Conservation (phyloP, 1,139 yeast genomes). For the Citeromyces hawaiiensis region DNA sequence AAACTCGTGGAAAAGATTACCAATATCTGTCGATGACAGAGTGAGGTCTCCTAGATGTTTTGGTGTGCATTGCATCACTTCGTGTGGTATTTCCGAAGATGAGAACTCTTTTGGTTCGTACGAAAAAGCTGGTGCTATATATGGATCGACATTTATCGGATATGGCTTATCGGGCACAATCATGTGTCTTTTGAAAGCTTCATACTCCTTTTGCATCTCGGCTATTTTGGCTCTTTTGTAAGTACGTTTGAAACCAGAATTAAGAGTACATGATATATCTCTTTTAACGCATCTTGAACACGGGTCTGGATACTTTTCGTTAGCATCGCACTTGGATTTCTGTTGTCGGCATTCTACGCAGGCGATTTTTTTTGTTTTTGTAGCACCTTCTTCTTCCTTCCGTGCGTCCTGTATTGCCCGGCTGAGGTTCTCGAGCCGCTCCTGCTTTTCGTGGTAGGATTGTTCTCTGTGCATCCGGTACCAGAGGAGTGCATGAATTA, state of each 20-base stretch:
- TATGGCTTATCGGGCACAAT: conserved; percentile 4
- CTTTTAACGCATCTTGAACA: conserved; percentile 73
- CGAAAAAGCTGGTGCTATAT: conserved; percentile 6
- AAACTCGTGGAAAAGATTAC: conserved; percentile 56
- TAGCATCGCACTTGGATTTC: conserved; percentile 82
- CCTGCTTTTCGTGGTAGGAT: not conserved
- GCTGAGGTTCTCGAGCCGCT: not conserved
- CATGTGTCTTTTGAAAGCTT: conserved; percentile 37
- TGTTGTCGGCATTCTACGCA: conserved; percentile 96
- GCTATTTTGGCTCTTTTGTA: conserved; percentile 79
- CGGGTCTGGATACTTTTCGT: conserved; percentile 62
- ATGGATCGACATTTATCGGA: conserved; percentile 7
- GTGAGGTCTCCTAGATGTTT: conserved; percentile 58
- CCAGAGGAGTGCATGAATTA: not conserved
- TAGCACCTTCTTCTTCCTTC: not conserved
- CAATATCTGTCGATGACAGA: conserved; percentile 47
- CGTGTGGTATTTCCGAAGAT: conserved; percentile 20
- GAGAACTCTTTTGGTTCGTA: conserved; percentile 10
- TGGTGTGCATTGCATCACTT: conserved; percentile 37
- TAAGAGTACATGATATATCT: conserved; percentile 54
- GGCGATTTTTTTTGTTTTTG: conserved; percentile 47
- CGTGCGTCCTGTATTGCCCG: not conserved
- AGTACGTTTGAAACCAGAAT: conserved; percentile 76
- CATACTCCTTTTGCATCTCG: conserved; percentile 70
- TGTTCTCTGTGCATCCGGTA: not conserved